phyloP scores from a whole-genome alignment of 139 green algal genomes.

The Auxenochlorella pyrenoidosa region DNA sequence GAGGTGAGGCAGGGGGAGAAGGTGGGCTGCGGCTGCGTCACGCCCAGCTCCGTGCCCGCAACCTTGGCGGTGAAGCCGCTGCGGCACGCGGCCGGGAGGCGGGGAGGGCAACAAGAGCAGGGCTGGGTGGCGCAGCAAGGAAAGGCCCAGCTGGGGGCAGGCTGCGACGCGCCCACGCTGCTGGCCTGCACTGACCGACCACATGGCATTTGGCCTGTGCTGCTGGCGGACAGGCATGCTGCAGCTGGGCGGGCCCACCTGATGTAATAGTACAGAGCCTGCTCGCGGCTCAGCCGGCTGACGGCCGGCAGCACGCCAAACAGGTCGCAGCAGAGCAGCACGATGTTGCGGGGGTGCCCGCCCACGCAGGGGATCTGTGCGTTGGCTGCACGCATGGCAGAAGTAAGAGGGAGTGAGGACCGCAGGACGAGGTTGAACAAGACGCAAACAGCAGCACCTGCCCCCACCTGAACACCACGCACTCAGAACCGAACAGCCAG shows the following conservation, averaged over 20 bases:
- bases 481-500: no score
- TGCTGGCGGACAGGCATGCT: no score
- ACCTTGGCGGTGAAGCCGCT: conserved; percentile 96
- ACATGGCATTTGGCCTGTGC: no score
- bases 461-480: no score
- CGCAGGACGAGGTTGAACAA: no score
- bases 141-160: no score
- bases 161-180: no score
- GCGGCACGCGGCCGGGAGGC: background rate
- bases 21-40: conserved; percentile 93
- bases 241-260: conserved; percentile 17
- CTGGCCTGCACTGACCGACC: no score
- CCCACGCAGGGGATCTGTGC: conserved; percentile 79
- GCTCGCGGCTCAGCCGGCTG: conserved; percentile 77
- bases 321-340: conserved; percentile 89
- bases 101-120: background rate
- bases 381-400: background rate
- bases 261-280: conserved; percentile 99
- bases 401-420: background rate
- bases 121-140: background rate
- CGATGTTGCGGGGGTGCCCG: conserved; percentile 87
- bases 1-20: conserved; percentile 86
- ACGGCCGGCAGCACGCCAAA: conserved; percentile 97
- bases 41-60: conserved; percentile 92
- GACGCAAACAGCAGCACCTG: no score